A percentile compares a stretch with the other conserved stretches of the same genome.
phyloP scores from a whole-genome alignment of 2,329 filamentous ascomycete species.

The Colletotrichum noveboracense region DNA sequence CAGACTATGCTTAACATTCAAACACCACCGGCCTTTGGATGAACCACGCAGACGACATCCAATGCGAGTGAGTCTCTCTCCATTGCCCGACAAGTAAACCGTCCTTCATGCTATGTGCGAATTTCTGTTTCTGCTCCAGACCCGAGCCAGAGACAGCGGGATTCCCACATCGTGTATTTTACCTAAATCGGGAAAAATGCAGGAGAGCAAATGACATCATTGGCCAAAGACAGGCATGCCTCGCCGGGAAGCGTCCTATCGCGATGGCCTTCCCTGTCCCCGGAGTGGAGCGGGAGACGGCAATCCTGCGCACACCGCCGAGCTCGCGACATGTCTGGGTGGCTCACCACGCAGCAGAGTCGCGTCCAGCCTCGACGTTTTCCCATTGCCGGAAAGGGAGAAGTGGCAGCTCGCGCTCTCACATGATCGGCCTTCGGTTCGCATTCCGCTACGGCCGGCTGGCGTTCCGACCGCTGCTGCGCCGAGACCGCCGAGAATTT shows the following conservation, averaged over 20 bases:
- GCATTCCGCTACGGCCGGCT: not conserved
- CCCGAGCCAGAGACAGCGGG: not conserved
- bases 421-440: conserved; percentile 9
- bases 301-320: not conserved
- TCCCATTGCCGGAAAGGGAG: not conserved
- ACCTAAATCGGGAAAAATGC: not conserved
- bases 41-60: not conserved
- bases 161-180: conserved; percentile 2
- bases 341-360: not conserved
- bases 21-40: conserved; percentile 1
- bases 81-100: not conserved
- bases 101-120: not conserved
- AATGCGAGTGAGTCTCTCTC: not conserved
- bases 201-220: conserved; percentile 10
- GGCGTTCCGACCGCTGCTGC: not conserved
- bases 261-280: not conserved
- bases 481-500: conserved; percentile 6
- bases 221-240: not conserved
- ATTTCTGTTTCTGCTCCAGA: not conserved
- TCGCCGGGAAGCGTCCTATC: not conserved
- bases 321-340: not conserved
- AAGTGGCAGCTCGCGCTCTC: not conserved
- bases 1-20: not conserved
- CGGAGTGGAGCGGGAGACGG: not conserved
- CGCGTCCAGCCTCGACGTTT: not conserved